Evolutionary conservation across 1,139 yeast species (phyloP).

Genomic region (Scheffersomyces stambukii): DNA sequence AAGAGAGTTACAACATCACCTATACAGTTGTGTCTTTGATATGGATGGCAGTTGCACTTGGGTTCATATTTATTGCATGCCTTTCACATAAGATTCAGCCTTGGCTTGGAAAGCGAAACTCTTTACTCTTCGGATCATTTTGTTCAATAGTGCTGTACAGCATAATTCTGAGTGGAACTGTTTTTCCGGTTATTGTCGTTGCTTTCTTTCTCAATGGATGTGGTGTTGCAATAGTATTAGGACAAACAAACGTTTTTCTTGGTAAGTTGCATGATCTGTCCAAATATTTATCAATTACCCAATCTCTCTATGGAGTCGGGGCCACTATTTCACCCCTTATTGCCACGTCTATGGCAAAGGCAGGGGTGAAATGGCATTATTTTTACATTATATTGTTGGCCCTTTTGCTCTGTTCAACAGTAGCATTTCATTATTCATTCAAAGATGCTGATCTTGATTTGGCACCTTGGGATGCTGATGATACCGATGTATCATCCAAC

Average conservation of each 20-base stretch:
- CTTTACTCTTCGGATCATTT: constrained; percentile 31
- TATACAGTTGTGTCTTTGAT: constrained; percentile 41
- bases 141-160: constrained; percentile 35
- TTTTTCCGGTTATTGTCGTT: constrained; percentile 40
- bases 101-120: constrained; percentile 36
- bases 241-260: constrained; percentile 56
- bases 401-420: constrained; percentile 22
- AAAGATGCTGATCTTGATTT: constrained; percentile 41
- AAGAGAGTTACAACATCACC: constrained; percentile 28
- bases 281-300: constrained; percentile 48
- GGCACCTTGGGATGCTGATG: constrained; percentile 27
- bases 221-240: constrained; percentile 53
- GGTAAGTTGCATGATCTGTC: constrained; percentile 47
- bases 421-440: constrained; percentile 32
- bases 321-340: constrained; percentile 59
- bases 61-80: constrained; percentile 41
- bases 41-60: constrained; percentile 44
- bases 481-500: constrained; percentile 2
- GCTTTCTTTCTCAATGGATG: constrained; percentile 58
- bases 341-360: constrained; percentile 49
- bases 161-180: constrained; percentile 34
- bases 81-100: constrained; percentile 37
- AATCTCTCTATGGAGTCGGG: constrained; percentile 62
- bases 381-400: constrained; percentile 49
- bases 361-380: constrained; percentile 50